Base-by-base conservation (phyloP, 2,329 filamentous ascomycete species). In the Penicillium sp. region DNA sequence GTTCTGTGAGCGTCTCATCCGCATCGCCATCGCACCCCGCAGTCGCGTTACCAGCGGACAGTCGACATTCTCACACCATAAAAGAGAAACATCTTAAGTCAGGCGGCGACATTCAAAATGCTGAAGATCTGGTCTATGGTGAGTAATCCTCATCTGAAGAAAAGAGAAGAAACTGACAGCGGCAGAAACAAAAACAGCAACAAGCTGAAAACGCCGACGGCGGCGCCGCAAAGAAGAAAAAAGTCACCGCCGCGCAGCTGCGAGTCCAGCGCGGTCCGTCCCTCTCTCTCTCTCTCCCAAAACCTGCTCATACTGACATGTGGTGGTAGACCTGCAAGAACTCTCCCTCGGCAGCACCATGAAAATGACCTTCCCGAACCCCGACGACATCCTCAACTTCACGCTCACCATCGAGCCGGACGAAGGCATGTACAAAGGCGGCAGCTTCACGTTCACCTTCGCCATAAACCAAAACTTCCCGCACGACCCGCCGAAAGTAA, bases 91-190 rank as follows among this genome's bases (percentile, higher is more conserved):
- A n/a, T n/a, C n/a, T n/a, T n/a, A n/a, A n/a, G n/a, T n/a, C n/a
- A n/a, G n/a, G n/a, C n/a, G n/a, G n/a, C n/a, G n/a, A n/a, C n/a
- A 62, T 67, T 63, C 78, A 92, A 80, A 71, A 97, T 97, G 94
- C 83, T 97, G 82, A 97, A 97, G 81, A 97, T 97, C 81, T 97
- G 93, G 94, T 96, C 91, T 68, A 96, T 97, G 93, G 91, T 95
- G 80, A 52, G 82, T 40, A 26, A 40, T 23, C 33, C 65, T 55
- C 42, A 26, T 16, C 5, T 8, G 6, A 43, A 16, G 24, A 23
- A 24, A 50, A 33, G 57, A 65, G 55, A 75, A 46, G 69, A 12
- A 28, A 11, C 18, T 42, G 28, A 45, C 14, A 9, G 12, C 12
- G 12, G 7, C 53, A 73, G 68, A 71, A 76, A 68, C 75, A 96